Evolutionary conservation across 1,139 yeast genomes (phyloP), one percentile per base, ranked within the genome.

Genomic region (Suhomyces kunorum): DNA sequence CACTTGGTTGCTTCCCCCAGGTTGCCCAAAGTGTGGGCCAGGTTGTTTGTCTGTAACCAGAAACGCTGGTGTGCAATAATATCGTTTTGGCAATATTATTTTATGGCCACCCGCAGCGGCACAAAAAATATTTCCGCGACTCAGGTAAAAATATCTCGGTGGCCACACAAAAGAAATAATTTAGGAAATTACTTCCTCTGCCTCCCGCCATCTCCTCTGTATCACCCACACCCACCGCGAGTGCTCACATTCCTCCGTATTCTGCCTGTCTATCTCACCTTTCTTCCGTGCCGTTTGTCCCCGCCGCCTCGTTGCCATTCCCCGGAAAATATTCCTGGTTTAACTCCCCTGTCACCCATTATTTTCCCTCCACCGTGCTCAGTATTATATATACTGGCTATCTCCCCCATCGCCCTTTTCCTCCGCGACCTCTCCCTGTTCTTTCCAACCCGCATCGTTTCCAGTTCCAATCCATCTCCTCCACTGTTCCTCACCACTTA

Each of bases 321-420:
- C 34, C 34, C 34, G 18, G 20, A 20, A 31, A 31, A 31, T 23
- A 23, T 19, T n/a, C 16, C 17, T 23, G n/a, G 36, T 24, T 33
- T 36, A 32, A 36, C 24, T 25, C 38, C 30, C 37, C 40, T 40
- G 38, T 36, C 39, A 34, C 33, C 32, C 24, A 29, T 36, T 32
- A 31, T 28, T 16, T 16, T 28, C 34, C 36, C 33, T 36, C 33
- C 36, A 30, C 40, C 19, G 36, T 30, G 34, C 36, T 20, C 38
- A 18, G 12, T 36, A 36, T 30, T 36, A 40, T 40, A 40, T 40
- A 40, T 36, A 37, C 27, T 22, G 32, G 28, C 19, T 38, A 19
- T 24, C 28, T 29, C 22, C 30, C 11, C 24, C 32, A 19, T n/a
- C 25, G 7, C 26, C 23, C n/a, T 12, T 13, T 12, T n/a, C 13